Evolutionary conservation across 2,329 filamentous ascomycete genomes (phyloP), one percentile per base, ranked within the genome.

Genomic region (Sclerotinia nivalis): DNA sequence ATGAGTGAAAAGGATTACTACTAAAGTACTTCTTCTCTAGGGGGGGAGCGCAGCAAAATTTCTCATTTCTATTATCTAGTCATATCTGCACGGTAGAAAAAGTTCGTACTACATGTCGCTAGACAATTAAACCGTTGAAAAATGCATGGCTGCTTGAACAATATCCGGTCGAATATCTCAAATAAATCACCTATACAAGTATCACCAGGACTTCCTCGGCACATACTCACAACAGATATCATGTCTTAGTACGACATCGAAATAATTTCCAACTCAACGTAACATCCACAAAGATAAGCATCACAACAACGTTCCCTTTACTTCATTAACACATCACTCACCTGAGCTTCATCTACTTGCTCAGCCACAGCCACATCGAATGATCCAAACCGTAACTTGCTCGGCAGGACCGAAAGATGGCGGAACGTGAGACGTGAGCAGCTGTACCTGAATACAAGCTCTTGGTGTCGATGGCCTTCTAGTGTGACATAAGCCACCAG

Each of bases 311-410:
- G 60, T 64, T 64, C 60, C 60, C 31, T 52, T 31, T 2, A n/a
- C 15, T n/a, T 2, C 18, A 15, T n/a, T 22, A 13, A 37, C 54
- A 56, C 20, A 37, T n/a, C 9, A 56, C 31, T 8, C 47, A 64
- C 31, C 28, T 50, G 31, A 50, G 13, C 31, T 50, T 40, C 31
- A 25, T 18, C 1, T 22, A 37, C 12, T 34, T 25, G n/a, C 22
- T 25, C 45, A 64, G 47, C 45, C 60, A 62, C 60, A 62, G 60
- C 60, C 60, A 64, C 60, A 40, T 64, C 31, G 47, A 64, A 64
- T 9, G 47, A 52, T 20, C 6, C 60, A 8, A 4, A 22, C 22
- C n/a, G 20, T 47, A 52, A 28, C 13, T 28, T 18, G 37, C 31
- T 40, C 60, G 31, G 60, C 60, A 40, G 45, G 60, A 64, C 60